Conservation (phyloP, 805 yeast species). For the Monosporozyma aquatica region DNA sequence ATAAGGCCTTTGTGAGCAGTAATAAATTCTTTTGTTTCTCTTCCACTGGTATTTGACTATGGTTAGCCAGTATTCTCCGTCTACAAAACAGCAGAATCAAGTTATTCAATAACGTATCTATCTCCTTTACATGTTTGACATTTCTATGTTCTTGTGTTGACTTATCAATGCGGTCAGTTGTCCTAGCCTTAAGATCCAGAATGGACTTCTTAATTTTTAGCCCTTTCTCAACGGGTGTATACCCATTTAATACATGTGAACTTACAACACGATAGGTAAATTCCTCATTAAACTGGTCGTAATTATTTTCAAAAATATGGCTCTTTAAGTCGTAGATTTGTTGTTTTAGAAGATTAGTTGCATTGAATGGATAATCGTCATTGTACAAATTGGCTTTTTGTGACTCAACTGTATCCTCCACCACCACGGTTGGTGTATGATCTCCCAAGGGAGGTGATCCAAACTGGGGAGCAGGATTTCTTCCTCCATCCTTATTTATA, state of each 20-base stretch:
- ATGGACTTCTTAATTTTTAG: constrained; percentile 15
- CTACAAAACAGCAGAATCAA: too few relatives aligned
- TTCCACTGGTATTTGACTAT: background rate
- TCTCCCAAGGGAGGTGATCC: too few relatives aligned
- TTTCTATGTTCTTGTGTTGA: too few relatives aligned
- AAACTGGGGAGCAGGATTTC: too few relatives aligned
- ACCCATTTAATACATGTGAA: constrained; percentile 38
- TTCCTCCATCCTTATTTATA: too few relatives aligned
- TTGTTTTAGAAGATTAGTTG: constrained; percentile 6
- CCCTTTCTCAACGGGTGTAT: constrained; percentile 24
- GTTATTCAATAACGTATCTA: background rate
- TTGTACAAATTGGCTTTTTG: background rate
- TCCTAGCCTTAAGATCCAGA: constrained; percentile 11
- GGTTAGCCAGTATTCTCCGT: background rate
- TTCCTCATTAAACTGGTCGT: constrained; percentile 37
- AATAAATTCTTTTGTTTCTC: background rate
- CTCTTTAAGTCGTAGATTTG: constrained; percentile 7
- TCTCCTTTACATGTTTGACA: background rate
- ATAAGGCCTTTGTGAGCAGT: background rate
- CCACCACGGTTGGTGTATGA: constrained; percentile 23
- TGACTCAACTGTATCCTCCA: constrained; percentile 11
- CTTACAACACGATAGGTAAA: constrained; percentile 43
- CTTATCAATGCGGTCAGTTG: too few relatives aligned
- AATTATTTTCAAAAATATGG: background rate
- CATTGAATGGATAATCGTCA: background rate